Conservation (phyloP, 352 stramenopile species). For the Globisporangium echinulatum region DNA sequence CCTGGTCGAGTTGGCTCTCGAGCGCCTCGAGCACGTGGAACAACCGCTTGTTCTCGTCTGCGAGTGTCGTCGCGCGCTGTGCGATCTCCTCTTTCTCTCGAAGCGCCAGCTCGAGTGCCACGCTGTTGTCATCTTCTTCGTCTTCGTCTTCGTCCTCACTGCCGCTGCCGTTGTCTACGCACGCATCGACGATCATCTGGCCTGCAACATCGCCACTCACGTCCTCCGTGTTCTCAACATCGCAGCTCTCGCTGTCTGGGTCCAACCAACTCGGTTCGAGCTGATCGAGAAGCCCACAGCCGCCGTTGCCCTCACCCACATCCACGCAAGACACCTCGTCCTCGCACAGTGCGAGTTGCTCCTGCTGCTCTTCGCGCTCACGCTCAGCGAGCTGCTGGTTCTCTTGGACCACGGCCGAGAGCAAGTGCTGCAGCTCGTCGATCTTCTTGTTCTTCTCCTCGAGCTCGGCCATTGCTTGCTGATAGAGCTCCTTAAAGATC, state of each 20-base stretch:
- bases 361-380: not conserved
- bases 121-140: conserved; percentile 21
- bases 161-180: not conserved
- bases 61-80: conserved; percentile 25
- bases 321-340: not conserved
- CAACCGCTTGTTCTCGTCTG: conserved; percentile 46
- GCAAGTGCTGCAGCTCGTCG: conserved; percentile 45
- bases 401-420: conserved; percentile 35
- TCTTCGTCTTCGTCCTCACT: conserved; percentile 9
- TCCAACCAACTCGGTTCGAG: conserved; percentile 3
- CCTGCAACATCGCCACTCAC: no score
- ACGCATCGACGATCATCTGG: no score
- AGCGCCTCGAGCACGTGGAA: conserved; percentile 40
- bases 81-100: conserved; percentile 27
- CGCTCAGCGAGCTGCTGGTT: conserved; percentile 2
- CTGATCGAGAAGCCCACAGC: conserved; percentile 1
- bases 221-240: not conserved
- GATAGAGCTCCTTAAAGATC: conserved; percentile 66
- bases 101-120: conserved; percentile 7
- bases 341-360: conserved; percentile 1
- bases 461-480: conserved; percentile 58
- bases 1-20: conserved; percentile 40
- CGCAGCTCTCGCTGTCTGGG: not conserved
- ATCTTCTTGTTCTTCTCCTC: conserved; percentile 67
- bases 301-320: no score